Evolutionary conservation across 768 basidiomycete genomes (phyloP), one percentile per base, ranked within the genome.

Genomic region (Trametes cingulata): DNA sequence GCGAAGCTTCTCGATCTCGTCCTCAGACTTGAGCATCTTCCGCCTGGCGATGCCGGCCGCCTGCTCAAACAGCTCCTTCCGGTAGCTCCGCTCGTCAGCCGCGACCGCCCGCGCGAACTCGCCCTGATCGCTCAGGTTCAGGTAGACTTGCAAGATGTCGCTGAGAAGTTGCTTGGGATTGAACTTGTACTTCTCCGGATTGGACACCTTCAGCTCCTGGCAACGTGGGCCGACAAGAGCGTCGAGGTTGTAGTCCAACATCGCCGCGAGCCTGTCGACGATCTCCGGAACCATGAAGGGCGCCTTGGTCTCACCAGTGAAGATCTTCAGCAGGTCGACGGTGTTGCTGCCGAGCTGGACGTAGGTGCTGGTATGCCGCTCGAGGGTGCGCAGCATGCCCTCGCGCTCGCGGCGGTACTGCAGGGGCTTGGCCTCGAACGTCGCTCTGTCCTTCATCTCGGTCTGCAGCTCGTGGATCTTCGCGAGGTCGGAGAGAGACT

Each of bases 211-310:
- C 13, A 99, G 82, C 37, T 96, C 90, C 63, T 88, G 85, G 74
- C 88, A 95, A 64, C 84, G 86, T 5, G 95, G 94, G 0, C 97
- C 97, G 45, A 87, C 92, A 22, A 99, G 85, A 2, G 87, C 88
- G 49, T 88, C 86, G 19, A 99, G 80, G 69, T 98, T 98, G 76
- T 95, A 94, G 71, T 97, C 92, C 68, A 99, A 75, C 91, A 97
- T 98, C 0, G 95, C 95, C 3, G 97, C 97, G 15, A 99, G 81
- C 36, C 91, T 85, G 72, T 95, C 90, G 52, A 98, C 92, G 47
- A 99, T 98, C 75, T 99, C 97, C 8, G 91, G 89, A 74, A 93
- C 90, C 85, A 97, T 90, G 75, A 98, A 99, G 0, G 97, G 95
- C 25, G 79, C 83, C 71, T 90, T 93, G 0, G 93, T 91, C 71